phyloP scores from a whole-genome alignment of 2,329 filamentous ascomycete species.

The Pyrenochaeta sp. region DNA sequence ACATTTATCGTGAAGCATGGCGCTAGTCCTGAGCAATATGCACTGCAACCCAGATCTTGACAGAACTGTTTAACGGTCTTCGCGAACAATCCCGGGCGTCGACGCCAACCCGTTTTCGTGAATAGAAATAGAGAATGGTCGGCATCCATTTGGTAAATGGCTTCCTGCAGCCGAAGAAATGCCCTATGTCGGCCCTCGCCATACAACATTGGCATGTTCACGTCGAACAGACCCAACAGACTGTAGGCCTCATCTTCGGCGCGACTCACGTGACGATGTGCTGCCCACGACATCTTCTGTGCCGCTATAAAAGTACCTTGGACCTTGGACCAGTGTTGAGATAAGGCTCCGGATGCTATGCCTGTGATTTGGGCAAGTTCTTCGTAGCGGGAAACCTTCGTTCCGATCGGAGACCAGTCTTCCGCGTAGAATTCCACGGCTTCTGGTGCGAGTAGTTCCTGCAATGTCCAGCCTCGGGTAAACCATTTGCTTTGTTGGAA shows the following conservation, averaged over 20 bases:
- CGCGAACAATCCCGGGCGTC: background rate
- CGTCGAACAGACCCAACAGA: conserved; percentile 26
- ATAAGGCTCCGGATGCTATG: background rate
- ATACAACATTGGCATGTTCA: conserved; percentile 27
- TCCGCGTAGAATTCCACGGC: conserved; percentile 9
- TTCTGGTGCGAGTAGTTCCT: background rate
- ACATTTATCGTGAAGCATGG: background rate
- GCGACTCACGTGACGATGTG: background rate
- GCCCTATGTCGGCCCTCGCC: conserved; percentile 29
- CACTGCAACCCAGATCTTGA: background rate
- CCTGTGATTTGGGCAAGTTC: background rate
- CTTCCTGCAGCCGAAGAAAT: conserved; percentile 21
- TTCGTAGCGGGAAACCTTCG: background rate
- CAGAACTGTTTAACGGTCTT: background rate
- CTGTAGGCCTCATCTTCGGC: conserved; percentile 19
- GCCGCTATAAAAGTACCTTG: background rate
- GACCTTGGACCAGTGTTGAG: background rate
- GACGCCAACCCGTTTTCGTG: background rate
- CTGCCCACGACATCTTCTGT: background rate
- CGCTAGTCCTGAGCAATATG: background rate
- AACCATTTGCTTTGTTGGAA: background rate
- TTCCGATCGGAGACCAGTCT: conserved; percentile 4
- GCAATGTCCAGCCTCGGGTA: too few species aligned
- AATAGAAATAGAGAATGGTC: conserved; percentile 1
- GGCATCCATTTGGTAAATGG: conserved; percentile 8